Evolutionary conservation across 768 basidiomycete species (phyloP), one percentile per base, ranked within the genome.

Genomic region (Cystoderma amianthinum): DNA sequence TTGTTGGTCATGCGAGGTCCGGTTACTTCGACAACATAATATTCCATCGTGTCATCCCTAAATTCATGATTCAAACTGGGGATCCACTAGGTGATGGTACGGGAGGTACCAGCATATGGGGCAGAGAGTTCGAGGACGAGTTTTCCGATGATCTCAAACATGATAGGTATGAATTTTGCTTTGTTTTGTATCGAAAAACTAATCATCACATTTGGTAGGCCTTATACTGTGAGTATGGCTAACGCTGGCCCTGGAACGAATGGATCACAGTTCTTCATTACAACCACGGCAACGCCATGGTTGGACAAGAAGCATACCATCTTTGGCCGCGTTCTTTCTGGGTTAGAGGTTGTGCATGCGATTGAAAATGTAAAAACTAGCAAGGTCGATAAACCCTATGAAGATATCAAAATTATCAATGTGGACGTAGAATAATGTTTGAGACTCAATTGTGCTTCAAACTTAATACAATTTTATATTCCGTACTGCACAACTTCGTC

Each of bases 31-130:
- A 99, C 58, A 82, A 85, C 10, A 71, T 96, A 44, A 78, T 97
- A 54, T 97, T 98, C 71, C 96, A 99, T 60, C 86, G 96, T 44
- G 89, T 98, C 48, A 99, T 99, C 57, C 78, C 90, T 46, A 98
- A 99, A 64, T 99, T 99, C 56, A 95, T 95, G 93, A 86, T 96
- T 42, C 93, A 96, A 69, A 95, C 92, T 3, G 92, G 92, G 22
- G 92, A 95, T 54, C 93, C 93, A 2, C 65, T 93, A n/a, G 92
- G 89, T 16, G 90, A 96, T 62, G 93, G 92, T 4, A 94, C 92
- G 1, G 92, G 92, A 12, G 93, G 93, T 11, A 80, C 72, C 38
- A 90, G 86, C 10, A 89, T 95, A 44, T 96, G 93, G 91, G 91
- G 82, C 2, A 61, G 67, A 41, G 87, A 92, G 32, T 94, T 95